Evolutionary conservation across 1,284 basidiomycete species (phyloP), one percentile per base, ranked within the genome.

Genomic region (Ceratobasidium theobromae): DNA sequence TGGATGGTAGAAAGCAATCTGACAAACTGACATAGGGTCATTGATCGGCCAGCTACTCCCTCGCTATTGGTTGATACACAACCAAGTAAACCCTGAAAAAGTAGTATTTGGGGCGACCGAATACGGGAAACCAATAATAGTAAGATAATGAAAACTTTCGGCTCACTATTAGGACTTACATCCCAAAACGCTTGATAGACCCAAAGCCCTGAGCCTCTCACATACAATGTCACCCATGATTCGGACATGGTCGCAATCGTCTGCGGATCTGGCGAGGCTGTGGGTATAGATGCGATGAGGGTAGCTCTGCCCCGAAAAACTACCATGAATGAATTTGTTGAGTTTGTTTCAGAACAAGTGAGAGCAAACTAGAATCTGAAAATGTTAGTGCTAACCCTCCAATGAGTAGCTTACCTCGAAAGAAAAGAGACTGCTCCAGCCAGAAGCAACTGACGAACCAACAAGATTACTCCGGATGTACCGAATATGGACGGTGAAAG

Each of bases 401-500:
- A 43, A 55, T 40, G 45, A 4, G 12, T 32, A 12, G 27, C 55
- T 40, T 35, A 33, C 38, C 21, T 43, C 54, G 18, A 12, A 49
- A 27, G 30, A 51, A 43, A 87, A 86, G 21, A 69, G 76, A 6
- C 72, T 79, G 30, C 87, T 89, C 73, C 78, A 77, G 65, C 72
- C 71, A 1, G 72, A 79, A 23, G 40, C 52, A 16, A 8, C 71
- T 87, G 41, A 76, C 80, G 41, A 8, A 1, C 69, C 69, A 69
- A 75, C 53, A 67, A 77, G 68, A 70, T 75, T 43, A 78, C 85
- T 67, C 81, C 78, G 2, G 75, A 88, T 6, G 76, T 78, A 41
- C 79, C 79, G 21, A 87, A 83, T 91, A 68, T 93, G 91, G 91
- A 92, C 91, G 3, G 77, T 90, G 73, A 93, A 93, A 76, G 91